Conservation (phyloP, 202 grass and related monocot species). For the Digitaria exilis region DNA sequence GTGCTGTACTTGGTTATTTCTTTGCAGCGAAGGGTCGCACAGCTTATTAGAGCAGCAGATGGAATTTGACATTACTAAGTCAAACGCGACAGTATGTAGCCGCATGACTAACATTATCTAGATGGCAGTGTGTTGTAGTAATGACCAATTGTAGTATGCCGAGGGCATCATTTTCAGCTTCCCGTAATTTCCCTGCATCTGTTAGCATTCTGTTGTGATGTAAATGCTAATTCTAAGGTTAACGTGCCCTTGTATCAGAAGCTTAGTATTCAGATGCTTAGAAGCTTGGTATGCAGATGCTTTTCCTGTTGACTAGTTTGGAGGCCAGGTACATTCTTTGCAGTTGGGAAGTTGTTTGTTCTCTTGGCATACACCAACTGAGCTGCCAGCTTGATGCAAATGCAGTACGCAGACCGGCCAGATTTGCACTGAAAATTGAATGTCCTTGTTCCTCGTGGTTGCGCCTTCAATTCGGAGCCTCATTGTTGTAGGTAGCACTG, state of each 20-base stretch:
- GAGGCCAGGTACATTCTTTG: too few species aligned
- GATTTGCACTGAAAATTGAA: background rate
- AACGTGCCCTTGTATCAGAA: background rate
- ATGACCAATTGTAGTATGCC: background rate
- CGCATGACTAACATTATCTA: conserved; percentile 39
- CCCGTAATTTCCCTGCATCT: background rate
- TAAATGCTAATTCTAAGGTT: conserved; percentile 36
- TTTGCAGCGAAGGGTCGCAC: conserved; percentile 61
- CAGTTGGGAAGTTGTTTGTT: background rate
- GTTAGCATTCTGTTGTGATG: conserved; percentile 6
- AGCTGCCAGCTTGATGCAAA: background rate
- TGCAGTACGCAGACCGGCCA: background rate
- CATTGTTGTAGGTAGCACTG: too few species aligned
- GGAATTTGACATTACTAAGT: background rate
- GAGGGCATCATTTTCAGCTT: conserved; percentile 16
- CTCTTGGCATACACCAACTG: background rate
- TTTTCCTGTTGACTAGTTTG: too few species aligned
- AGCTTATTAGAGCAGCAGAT: conserved; percentile 31
- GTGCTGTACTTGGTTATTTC: conserved; percentile 24
- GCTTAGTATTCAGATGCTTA: background rate
- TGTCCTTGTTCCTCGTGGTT: background rate
- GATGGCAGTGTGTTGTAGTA: conserved; percentile 22
- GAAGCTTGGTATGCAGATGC: too few species aligned
- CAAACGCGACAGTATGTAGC: background rate
- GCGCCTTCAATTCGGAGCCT: too few species aligned